Evolutionary conservation across 2,329 filamentous ascomycete species (phyloP).

Genomic region (Simplicillium aogashimaense): DNA sequence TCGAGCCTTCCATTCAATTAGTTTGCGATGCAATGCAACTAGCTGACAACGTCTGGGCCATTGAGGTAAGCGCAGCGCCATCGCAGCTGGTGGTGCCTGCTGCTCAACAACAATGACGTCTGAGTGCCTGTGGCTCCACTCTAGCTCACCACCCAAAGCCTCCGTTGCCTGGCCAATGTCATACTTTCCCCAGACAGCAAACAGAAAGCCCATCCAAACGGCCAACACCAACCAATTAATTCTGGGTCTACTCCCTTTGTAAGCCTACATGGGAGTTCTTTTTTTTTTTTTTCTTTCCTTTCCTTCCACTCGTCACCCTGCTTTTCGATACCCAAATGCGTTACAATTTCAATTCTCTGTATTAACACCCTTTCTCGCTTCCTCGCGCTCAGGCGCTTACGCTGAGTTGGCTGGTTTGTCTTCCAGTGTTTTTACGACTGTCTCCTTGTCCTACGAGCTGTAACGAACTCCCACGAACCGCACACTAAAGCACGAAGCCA

Average conservation of each 20-base stretch:
- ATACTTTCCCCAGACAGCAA: conserved; percentile 2
- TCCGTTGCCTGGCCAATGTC: conserved; percentile 3
- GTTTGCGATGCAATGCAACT: no score
- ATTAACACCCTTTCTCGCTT: conserved; percentile 12
- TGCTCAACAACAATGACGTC: no score
- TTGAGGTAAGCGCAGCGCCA: no score
- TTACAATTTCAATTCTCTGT: conserved; percentile 18
- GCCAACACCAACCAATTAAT: no score
- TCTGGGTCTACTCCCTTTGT: no score
- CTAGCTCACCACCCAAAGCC: not conserved
- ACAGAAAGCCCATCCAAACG: not conserved
- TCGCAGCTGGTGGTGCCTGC: no score
- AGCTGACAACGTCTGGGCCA: no score
- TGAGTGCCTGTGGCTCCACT: no score
- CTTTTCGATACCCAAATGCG: conserved; percentile 10
- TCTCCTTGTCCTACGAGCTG: not conserved
- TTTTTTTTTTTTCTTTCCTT: not conserved
- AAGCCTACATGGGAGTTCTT: not conserved
- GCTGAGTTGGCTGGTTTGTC: no score
- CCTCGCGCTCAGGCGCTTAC: not conserved
- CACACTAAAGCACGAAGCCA: no score
- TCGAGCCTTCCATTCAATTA: no score
- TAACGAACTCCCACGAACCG: no score
- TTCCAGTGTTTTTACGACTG: not conserved
- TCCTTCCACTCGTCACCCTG: not conserved